Evolutionary conservation across 805 yeast genomes (phyloP), one percentile per base, ranked within the genome.

Genomic region (Starmerella gropengiesseri): DNA sequence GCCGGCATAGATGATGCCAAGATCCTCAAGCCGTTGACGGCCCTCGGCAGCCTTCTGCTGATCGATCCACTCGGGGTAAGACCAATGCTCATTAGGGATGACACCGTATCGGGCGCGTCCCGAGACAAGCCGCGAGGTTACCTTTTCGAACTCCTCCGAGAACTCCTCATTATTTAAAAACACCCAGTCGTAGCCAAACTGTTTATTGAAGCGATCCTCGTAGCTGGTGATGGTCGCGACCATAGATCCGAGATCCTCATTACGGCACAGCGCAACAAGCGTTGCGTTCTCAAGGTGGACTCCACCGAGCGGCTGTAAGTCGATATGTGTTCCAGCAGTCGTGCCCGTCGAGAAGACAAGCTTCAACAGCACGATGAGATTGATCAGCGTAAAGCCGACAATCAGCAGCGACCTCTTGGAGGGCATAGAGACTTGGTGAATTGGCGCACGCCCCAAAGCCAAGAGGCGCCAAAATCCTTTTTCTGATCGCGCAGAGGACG

Each of bases 121-220:
- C 5, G 67, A 63, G 4, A 91, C 80, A 39, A 73, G 62, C 32
- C 67, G 56, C 12, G 50, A 37, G 1, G 86, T 78, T 2, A 68
- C 63, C 1, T 52, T 53, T 54, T 71, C 73, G 60, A 91, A 91
- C 21, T 75, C 73, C 2, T 71, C 72, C 21, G 70, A 66, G 55
- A 89, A 89, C 18, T 74, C 77, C 47, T 73, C 86, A 60, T 89
- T 84, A 59, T 87, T 89, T 18, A 91, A 62, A 54, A 91, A 84
- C 2, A 84, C 79, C 78, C 94, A 91, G 0, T 95, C 96, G 59
- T 91, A 91, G 51, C 81, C 73, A 61, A 70, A 91, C 94, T 95
- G 85, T 55, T 86, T 89, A 60, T 89, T 89, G 65, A 89, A 89
- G 59, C 81, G 94, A 19, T 83, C 68, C 59, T 89, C 97, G 44